These are phyloP conservation scores for Chytriomyces sp. DNA, from an alignment of 192 early-diverging fungal species.

Conservation along the genomic window DNA sequence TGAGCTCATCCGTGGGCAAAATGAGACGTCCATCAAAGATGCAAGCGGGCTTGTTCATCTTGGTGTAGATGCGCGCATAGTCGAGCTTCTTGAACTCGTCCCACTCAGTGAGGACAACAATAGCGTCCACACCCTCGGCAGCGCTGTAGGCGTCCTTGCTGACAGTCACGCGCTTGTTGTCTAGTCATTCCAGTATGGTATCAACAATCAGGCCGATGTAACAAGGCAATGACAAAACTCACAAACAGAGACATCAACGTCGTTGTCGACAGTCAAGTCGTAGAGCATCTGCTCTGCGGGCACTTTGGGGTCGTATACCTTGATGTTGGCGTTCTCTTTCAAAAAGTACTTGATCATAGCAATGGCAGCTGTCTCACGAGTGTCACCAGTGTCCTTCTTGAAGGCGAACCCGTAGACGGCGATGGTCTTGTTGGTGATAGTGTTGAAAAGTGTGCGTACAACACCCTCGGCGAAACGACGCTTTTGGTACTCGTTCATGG, in stretches of 20 bases:
- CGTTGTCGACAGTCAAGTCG: conserved; percentile 56
- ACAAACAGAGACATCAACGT: conserved; percentile 40
- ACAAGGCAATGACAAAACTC: conserved; percentile 43
- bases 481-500: conserved; percentile 91
- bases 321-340: conserved; percentile 71
- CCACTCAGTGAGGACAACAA: conserved; percentile 88
- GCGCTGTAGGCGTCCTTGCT: conserved; percentile 69
- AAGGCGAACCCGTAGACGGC: conserved; percentile 89
- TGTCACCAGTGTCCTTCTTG: conserved; percentile 94
- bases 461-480: conserved; percentile 76
- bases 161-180: conserved; percentile 69
- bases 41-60: conserved; percentile 83
- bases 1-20: conserved; percentile 64
- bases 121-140: conserved; percentile 68
- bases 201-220: not conserved
- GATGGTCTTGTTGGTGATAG: conserved; percentile 77
- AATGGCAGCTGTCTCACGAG: conserved; percentile 88
- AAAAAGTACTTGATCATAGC: conserved; percentile 78
- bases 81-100: conserved; percentile 82
- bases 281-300: conserved; percentile 65
- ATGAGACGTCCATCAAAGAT: conserved; percentile 90
- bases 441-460: conserved; percentile 73
- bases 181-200: conserved; percentile 34
- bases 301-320: conserved; percentile 92
- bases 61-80: conserved; percentile 65